Conservation (phyloP, 164 flowering plant species). For the Chimonanthus salicifolius region DNA sequence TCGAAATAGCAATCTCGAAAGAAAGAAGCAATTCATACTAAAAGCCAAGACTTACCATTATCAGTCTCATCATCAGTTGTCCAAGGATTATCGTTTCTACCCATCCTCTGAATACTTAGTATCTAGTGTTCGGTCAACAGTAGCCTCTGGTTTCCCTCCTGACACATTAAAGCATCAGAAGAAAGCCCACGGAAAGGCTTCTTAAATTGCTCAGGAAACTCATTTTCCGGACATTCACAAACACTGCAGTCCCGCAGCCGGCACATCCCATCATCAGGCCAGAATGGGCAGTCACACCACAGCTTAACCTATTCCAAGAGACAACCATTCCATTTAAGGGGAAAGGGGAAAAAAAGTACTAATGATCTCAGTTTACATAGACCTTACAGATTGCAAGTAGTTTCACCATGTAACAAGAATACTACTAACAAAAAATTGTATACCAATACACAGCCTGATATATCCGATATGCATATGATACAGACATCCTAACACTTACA, state of each 20-base stretch:
- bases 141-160: slow-evolving; percentile 85
- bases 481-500: too few relatives aligned
- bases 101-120: slow-evolving; percentile 89
- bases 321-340: neutral
- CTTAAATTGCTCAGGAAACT: slow-evolving; percentile 85
- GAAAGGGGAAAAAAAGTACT: neutral
- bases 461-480: too few relatives aligned
- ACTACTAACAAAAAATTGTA: too few relatives aligned
- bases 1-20: neutral
- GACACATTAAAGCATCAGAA: slow-evolving; percentile 66
- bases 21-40: neutral
- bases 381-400: neutral
- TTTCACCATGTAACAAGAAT: neutral
- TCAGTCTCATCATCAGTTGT: slow-evolving; percentile 97
- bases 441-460: too few relatives aligned
- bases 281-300: slow-evolving; percentile 99
- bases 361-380: neutral
- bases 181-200: slow-evolving; percentile 47
- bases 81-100: slow-evolving; percentile 93
- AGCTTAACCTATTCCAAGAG: slow-evolving; percentile 57
- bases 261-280: slow-evolving; percentile 99
- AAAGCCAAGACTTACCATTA: slow-evolving; percentile 42
- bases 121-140: slow-evolving; percentile 91
- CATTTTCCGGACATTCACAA: slow-evolving; percentile 94
- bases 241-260: slow-evolving; percentile 95